Evolutionary conservation across 2,329 filamentous ascomycete genomes (phyloP), one percentile per base, ranked within the genome.

Genomic region (Alternaria infectoria): DNA sequence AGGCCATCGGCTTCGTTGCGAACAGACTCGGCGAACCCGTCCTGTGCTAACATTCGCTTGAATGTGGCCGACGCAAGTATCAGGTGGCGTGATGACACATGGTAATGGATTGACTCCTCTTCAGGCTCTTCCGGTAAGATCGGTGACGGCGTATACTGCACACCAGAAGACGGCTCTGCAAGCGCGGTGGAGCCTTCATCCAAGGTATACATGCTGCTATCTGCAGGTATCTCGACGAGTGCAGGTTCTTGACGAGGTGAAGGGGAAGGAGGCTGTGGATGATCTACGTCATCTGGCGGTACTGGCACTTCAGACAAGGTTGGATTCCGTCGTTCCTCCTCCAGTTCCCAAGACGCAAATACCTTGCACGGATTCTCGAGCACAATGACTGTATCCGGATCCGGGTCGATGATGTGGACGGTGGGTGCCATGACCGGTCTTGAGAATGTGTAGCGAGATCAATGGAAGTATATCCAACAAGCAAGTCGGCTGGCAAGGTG

Each of bases 61-160:
- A 61, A 51, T 4, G 43, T 2, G 1, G 52, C 5, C 19, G 59
- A 61, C 0, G 45, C 52, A 4, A 61, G 51, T 7, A 61, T 61
- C 11, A 61, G 6, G 32, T 61, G 59, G 5, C 59, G 52, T 4
- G 59, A 61, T 1, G 59, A 61, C 8, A 61, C 59, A 21, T 61
- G 23, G 19, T 57, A 61, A 15, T 45, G 52, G 3, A 61, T 23
- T 0, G 19, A 45, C 17, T 40, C n/a, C n/a, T 21, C 19, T 3
- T 54, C 43, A 47, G 23, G 50, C 50, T 54, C 50, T 40, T 21
- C 6, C 4, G 30, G 50, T 9, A 1, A 3, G 2, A 7, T 25
- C 2, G 19, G 13, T 23, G 13, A 12, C 12, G 28, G 19, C 3
- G 19, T 11, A 17, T 0, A 2, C 5, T 13, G 11, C 5, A 12